A percentile compares a stretch with the other conserved stretches of the same genome.
Evolutionary conservation across 2,329 filamentous ascomycete species (phyloP).

Genomic region (Pseudohalonectria lignicola): DNA sequence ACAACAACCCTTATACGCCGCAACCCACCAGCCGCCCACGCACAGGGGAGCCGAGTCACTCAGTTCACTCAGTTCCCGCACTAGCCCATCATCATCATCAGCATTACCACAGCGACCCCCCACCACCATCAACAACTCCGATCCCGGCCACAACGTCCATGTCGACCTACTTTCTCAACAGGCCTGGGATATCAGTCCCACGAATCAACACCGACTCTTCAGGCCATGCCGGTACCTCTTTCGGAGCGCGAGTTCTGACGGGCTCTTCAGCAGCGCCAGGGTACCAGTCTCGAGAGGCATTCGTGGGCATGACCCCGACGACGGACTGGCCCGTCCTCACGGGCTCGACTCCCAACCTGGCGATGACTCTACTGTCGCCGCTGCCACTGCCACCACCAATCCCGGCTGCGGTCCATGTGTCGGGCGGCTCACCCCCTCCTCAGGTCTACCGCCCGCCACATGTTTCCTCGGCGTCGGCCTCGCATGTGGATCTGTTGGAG

Average conservation of each 20-base stretch:
- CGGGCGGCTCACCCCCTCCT: constrained; percentile 1
- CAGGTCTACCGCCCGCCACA: constrained; percentile 2
- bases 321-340: constrained; percentile 5
- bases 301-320: constrained; percentile 5
- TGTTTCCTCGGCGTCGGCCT: neutral
- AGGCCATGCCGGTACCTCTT: neutral
- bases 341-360: constrained; percentile 5
- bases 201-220: neutral
- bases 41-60: too few species aligned
- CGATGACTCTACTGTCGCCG: neutral
- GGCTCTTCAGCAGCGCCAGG: neutral
- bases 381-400: neutral
- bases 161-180: neutral
- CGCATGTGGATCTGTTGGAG: constrained; percentile 12
- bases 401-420: too few species aligned
- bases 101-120: too few species aligned
- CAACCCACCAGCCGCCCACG: too few species aligned
- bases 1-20: too few species aligned
- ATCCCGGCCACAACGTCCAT: neutral
- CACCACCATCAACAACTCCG: too few species aligned
- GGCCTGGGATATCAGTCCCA: neutral
- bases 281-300: neutral
- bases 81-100: too few species aligned
- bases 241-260: constrained; percentile 1
- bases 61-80: too few species aligned